phyloP scores from a whole-genome alignment of 2,329 filamentous ascomycete species.

The Thelonectria discophora region DNA sequence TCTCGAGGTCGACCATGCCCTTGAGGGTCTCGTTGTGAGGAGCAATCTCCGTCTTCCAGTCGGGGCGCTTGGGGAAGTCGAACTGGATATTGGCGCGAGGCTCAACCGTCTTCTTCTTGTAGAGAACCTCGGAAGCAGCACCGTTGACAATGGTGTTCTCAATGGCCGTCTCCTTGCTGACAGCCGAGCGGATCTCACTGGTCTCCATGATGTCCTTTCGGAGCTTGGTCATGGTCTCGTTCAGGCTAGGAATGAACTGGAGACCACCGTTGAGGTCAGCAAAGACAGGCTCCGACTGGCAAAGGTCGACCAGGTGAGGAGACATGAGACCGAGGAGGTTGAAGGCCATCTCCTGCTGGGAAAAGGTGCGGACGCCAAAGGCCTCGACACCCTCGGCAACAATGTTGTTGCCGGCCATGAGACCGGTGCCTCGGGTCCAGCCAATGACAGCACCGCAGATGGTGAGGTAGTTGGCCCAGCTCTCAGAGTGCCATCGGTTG shows the following conservation, averaged over 20 bases:
- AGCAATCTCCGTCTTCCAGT: conserved; percentile 91
- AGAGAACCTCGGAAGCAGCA: conserved; percentile 87
- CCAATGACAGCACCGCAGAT: conserved; percentile 98
- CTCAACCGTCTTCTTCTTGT: conserved; percentile 93
- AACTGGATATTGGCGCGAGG: conserved; percentile 98
- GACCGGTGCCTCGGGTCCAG: conserved; percentile 97
- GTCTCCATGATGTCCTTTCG: conserved; percentile 96
- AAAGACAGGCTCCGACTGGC: conserved; percentile 94
- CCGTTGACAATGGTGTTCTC: conserved; percentile 99
- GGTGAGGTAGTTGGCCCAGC: conserved; percentile 96
- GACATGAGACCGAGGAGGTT: conserved; percentile 97
- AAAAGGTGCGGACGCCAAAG: conserved; percentile 97
- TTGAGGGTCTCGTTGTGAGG: conserved; percentile 89
- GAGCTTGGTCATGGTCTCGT: conserved; percentile 91
- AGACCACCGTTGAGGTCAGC: conserved; percentile 97
- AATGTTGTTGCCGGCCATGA: conserved; percentile 98
- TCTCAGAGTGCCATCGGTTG: conserved; percentile 98
- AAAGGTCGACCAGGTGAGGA: conserved; percentile 91
- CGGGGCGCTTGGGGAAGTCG: conserved; percentile 87
- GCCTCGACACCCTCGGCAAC: conserved; percentile 97
- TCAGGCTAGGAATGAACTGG: conserved; percentile 96
- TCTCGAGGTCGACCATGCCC: conserved; percentile 98
- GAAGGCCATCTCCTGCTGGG: conserved; percentile 99
- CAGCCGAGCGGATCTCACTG: conserved; percentile 90
- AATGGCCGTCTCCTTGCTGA: conserved; percentile 93